Percentiles rank a stretch among this genome's conserved stretches.
Evolutionary conservation across 257 asterid genomes (phyloP).

Genomic region (Penstemon eatonii): DNA sequence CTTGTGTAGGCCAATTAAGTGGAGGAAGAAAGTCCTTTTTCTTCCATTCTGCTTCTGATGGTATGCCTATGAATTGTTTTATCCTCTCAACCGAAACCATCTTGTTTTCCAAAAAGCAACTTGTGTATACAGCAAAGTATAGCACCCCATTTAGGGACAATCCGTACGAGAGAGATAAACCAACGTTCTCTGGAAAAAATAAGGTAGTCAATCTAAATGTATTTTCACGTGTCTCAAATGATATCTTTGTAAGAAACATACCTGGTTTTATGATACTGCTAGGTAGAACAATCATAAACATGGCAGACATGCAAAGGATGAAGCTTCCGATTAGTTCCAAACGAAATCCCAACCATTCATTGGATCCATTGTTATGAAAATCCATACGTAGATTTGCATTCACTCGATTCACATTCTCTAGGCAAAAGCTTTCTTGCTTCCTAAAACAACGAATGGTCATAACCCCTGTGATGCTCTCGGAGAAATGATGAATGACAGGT

Average conservation of each 20-base stretch:
- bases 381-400: conserved; percentile 83
- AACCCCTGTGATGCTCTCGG: conserved; percentile 93
- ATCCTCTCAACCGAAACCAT: conserved; percentile 98
- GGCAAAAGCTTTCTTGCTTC: conserved; percentile 68
- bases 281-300: conserved; percentile 83
- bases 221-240: neutral
- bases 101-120: conserved; percentile 86
- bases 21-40: conserved; percentile 64
- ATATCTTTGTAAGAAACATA: conserved; percentile 15
- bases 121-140: conserved; percentile 61
- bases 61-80: conserved; percentile 75
- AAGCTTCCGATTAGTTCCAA: conserved; percentile 78
- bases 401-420: conserved; percentile 74
- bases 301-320: conserved; percentile 76
- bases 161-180: conserved; percentile 85
- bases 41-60: conserved; percentile 90
- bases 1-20: conserved; percentile 69
- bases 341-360: conserved; percentile 96
- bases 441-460: conserved; percentile 86
- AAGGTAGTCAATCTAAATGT: neutral
- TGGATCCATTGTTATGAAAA: conserved; percentile 87
- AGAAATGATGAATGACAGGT: conserved; percentile 91
- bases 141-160: conserved; percentile 71
- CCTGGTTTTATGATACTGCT: conserved; percentile 96
- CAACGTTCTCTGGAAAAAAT: conserved; percentile 71